Evolutionary conservation across 2,329 filamentous ascomycete species (phyloP).

Genomic region (Teratosphaeria zuluensis): DNA sequence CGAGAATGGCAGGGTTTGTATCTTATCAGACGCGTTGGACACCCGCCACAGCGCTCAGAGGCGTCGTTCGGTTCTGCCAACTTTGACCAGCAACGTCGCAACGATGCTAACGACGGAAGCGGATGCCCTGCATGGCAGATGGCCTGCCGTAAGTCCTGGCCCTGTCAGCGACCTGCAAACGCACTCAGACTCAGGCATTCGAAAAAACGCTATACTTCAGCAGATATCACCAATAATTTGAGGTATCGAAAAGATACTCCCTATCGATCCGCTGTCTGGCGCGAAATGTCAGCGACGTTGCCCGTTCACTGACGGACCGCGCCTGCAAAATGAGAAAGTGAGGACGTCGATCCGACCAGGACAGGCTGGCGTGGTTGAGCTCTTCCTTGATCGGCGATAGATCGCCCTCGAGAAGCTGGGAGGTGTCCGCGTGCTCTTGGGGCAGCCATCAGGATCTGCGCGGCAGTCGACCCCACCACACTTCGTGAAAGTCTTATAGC

Average conservation of each 20-base stretch:
- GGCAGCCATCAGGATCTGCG: not conserved
- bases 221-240: too few species aligned
- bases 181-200: not conserved
- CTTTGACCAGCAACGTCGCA: not conserved
- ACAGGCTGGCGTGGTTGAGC: not conserved
- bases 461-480: not conserved
- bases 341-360: too few species aligned
- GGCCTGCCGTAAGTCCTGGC: not conserved
- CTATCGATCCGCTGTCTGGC: too few species aligned
- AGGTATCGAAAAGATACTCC: too few species aligned
- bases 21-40: not conserved
- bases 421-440: not conserved
- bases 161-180: not conserved
- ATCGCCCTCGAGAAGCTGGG: not conserved
- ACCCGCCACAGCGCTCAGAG: not conserved
- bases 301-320: too few species aligned
- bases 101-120: not conserved
- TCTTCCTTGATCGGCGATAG: not conserved
- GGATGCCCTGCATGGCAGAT: not conserved
- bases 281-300: too few species aligned
- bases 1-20: not conserved
- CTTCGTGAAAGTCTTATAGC: not conserved
- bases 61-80: not conserved
- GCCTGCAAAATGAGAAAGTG: too few species aligned
- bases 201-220: too few species aligned